Evolutionary conservation across 257 asterid genomes (phyloP), one percentile per base, ranked within the genome.

Genomic region (Primulina tabacum): DNA sequence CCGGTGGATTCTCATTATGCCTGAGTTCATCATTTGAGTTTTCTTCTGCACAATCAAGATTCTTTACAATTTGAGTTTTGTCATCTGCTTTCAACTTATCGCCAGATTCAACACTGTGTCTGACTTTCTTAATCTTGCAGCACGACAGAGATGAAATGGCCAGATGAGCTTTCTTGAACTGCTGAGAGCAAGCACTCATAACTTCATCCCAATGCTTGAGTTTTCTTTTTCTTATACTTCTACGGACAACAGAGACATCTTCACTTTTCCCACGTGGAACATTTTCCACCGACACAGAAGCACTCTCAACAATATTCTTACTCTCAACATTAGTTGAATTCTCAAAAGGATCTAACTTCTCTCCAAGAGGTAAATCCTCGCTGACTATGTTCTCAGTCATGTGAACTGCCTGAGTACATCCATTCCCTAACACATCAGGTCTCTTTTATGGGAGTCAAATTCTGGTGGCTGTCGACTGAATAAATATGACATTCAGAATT

Each of bases 181-280:
- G 78, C 60, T 34, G 58, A 69, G 79, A 73, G 76, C 64, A 70
- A 18, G 81, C 75, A 62, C 77, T 64, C 53, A 62, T 71, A 74
- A 73, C 73, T 71, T 77, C 85, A 16, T 78, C 91, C 81, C 87
- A 80, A 50, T 75, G 73, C 73, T 86, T 86, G 71, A 75, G 76
- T 35, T 82, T 87, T 67, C 96, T 87, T 78, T 87, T 87, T 60
- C 97, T 80, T 56, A 57, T 24, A 68, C 96, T 89, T 82, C 95
- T 76, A 68, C 92, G 85, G 61, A 80, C 74, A 74, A 72, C 76
- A 76, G 85, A 77, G 79, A 74, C 66, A 43, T 65, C 29, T 65
- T 63, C 82, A 59, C 55, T 9, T 12, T 79, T 66, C 38, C 73
- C 83, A 68, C 21, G 76, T 37, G 56, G 77, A 55, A 6, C 68